Base-by-base conservation (phyloP, 768 basidiomycete species). In the Pulveroboletus frians region DNA sequence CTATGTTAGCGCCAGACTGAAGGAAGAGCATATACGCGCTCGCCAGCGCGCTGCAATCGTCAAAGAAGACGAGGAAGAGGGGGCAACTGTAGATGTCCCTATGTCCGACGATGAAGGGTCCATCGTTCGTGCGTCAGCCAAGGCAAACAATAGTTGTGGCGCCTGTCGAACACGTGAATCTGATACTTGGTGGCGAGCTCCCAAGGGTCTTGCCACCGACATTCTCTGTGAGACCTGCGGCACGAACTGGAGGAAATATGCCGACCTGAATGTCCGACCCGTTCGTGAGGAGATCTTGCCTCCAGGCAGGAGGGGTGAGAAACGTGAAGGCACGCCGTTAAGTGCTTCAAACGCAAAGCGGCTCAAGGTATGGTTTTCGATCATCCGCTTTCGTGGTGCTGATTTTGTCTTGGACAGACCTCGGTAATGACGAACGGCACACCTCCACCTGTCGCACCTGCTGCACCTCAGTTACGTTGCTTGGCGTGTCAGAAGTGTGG, bases 231-330 rank as follows among this genome's bases (percentile, higher is more conserved):
- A 94, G 39, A 75, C 67, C 26, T 96, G 92, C 60, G 92, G 92
- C 11, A 78, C 81, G 39, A 87, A 86, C 55, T 96, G 91, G 86
- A 76, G 92, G 57, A 96, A 94, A 69, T 96, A 96, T 64, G 92
- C 90, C 0, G 92, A 94, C 57, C 73, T 93, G 42, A 89, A 84
- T 57, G 83, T 87, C 21, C 75, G 87, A 36, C 83, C 84, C 9
- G 50, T 82, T 17, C 78, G 87, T 26, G 88, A 91, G 49, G 87
- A 88, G 39, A 72, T 77, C 1, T 59, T 77, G 1, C 71, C 77
- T 0, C 62, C 72, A 2, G 68, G 71, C 26, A 69, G 69, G 55
- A 76, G 73, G 60, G 58, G 63, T 41, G 56, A 80, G 49, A 83
- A 81, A 69, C 72, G 80, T 18, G 81, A 84, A 52, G 88, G 88